Base-by-base conservation (phyloP, 139 green algal species). In the Chlorella sp. region DNA sequence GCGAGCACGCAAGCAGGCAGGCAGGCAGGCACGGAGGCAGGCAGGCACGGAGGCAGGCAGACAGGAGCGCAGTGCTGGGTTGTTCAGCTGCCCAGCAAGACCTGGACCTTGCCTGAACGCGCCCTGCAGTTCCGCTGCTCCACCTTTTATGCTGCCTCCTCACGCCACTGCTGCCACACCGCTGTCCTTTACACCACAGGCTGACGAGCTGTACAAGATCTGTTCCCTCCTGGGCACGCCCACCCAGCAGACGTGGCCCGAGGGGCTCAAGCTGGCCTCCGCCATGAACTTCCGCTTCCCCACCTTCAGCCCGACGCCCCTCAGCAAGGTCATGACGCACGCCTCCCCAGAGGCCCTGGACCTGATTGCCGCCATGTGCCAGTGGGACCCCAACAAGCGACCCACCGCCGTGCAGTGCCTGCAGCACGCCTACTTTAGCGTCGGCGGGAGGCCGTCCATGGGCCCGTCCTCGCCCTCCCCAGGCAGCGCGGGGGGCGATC, bases 141-240 rank as follows among this genome's bases (percentile, higher is more conserved):
- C n/a, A n/a, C n/a, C n/a, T n/a, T n/a, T n/a, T n/a, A n/a, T n/a
- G n/a, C n/a, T n/a, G n/a, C n/a, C n/a, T n/a, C n/a, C n/a, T n/a
- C n/a, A n/a, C n/a, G n/a, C n/a, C n/a, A n/a, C n/a, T n/a, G n/a
- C n/a, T n/a, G n/a, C n/a, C n/a, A n/a, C n/a, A n/a, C n/a, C n/a
- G n/a, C n/a, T n/a, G n/a, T n/a, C n/a, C n/a, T n/a, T n/a, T n/a
- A n/a, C 42, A 24, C 55, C 31, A 4, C 74, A 98, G 88, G 86
- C 88, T 2, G 94, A 98, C 62, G 88, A 98, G 87, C 89, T 98
- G 35, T 92, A 93, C 80, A 96, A 97, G 83, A 96, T 98, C 62
- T 95, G 90, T 74, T 78, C 49, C 42, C 85, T 98, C 35, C 81
- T 98, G 79, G 94, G 94, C 55, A 94, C 89, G 0, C 94, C 94